Percentiles rank a stretch among this genome's conserved stretches.
Evolutionary conservation across 352 stramenopile genomes (phyloP).

Genomic region (Phytophthora kernoviae): DNA sequence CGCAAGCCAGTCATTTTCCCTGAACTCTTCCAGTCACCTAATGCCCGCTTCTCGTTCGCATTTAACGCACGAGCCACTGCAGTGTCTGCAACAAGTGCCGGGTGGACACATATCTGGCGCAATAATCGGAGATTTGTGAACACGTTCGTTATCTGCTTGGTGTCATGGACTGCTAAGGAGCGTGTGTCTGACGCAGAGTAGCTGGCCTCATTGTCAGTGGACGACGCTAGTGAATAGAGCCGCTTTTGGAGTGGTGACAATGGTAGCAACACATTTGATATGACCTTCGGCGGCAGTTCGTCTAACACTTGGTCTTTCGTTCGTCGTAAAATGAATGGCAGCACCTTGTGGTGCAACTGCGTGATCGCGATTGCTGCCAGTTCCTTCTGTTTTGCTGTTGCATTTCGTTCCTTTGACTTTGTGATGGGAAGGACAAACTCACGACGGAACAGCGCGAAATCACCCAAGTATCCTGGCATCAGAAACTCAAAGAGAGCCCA

Average conservation of each 20-base stretch:
- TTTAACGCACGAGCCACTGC: conserved; percentile 25
- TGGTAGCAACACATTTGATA: conserved; percentile 92
- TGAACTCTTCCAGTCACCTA: conserved; percentile 76
- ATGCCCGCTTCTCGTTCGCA: conserved; percentile 28
- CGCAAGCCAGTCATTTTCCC: conserved; percentile 91
- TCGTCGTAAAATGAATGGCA: conserved; percentile 97
- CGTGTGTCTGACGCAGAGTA: background rate
- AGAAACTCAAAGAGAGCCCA: conserved; percentile 98
- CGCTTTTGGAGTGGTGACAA: conserved; percentile 88
- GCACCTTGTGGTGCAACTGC: conserved; percentile 93
- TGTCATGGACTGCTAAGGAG: conserved; percentile 3
- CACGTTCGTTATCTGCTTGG: conserved; percentile 41
- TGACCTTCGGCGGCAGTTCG: conserved; percentile 97
- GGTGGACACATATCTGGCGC: conserved; percentile 95
- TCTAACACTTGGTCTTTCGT: conserved; percentile 96
- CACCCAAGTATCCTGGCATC: conserved; percentile 97
- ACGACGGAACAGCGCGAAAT: conserved; percentile 67
- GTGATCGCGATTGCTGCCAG: conserved; percentile 88
- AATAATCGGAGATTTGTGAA: conserved; percentile 79
- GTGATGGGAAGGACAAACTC: conserved; percentile 73
- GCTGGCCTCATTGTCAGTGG: conserved; percentile 10
- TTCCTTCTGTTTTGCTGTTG: conserved; percentile 80
- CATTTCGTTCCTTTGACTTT: conserved; percentile 57
- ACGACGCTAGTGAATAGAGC: conserved; percentile 76
- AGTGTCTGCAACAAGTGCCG: conserved; percentile 74